Evolutionary conservation across 768 basidiomycete genomes (phyloP), one percentile per base, ranked within the genome.

Genomic region (Xanthoconium purpureum): DNA sequence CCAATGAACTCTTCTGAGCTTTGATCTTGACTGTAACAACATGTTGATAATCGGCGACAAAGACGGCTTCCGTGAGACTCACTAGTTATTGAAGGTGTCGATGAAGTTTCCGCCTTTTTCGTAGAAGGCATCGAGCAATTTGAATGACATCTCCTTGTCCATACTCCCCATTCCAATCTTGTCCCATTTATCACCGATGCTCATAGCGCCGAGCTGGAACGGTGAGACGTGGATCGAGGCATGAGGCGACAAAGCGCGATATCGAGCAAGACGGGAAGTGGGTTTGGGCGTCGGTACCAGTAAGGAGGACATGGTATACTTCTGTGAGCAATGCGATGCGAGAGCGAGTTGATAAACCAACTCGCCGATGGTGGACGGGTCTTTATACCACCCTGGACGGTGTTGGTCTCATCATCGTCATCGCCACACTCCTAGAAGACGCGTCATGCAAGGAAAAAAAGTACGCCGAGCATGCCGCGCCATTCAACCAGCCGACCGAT

Each of bases 1-100:
- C 80, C 80, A 18, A 81, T 72, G 62, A 79, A 77, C 50, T 60
- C 58, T 63, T 88, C 84, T 5, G 81, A 83, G n/a, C 75, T 63
- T 56, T 80, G 83, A 54, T 83, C 77, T 59, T 85, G 82, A 52
- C 78, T 80, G n/a, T 14, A 29, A 7, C 17, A 5, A 9, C 17
- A 14, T 15, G 1, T 39, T 17, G 5, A 30, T 12, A 12, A 15
- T n/a, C 12, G 6, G 29, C 6, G 3, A 18, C 5, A 18, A 47
- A 24, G 13, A 17, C 8, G 7, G 35, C 12, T 18, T 18, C 7
- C 15, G 28, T 66, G 29, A 20, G 4, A 20, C 38, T 32, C 45
- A 75, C 76, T 80, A 81, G 63, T 60, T 65, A 56, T 77, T 80
- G 5, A 80, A 77, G 0, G 78, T 80, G 46, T 79, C 79, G 55